Evolutionary conservation across 2,329 filamentous ascomycete species (phyloP).

Genomic region (Pseudocercospora eumusae): DNA sequence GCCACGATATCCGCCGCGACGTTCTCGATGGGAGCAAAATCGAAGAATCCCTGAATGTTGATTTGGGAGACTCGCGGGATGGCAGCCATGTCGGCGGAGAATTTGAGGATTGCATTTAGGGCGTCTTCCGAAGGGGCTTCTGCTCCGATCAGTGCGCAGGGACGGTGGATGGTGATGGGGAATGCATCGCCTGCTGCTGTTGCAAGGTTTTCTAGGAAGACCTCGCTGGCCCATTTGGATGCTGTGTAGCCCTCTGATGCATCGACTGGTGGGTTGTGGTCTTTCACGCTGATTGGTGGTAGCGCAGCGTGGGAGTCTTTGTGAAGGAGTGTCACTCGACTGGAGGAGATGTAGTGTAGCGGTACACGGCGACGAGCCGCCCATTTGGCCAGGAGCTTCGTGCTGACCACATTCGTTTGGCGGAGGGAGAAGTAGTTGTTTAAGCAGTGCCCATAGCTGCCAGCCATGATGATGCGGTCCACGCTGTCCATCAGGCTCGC

Average conservation of each 20-base stretch:
- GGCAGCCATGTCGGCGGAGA: conserved; percentile 18
- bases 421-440: conserved; percentile 35
- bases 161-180: conserved; percentile 24
- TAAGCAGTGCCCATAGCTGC: conserved; percentile 32
- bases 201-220: conserved; percentile 19
- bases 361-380: conserved; percentile 23
- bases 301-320: conserved; percentile 16
- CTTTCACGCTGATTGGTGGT: conserved; percentile 17
- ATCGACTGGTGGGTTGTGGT: conserved; percentile 10
- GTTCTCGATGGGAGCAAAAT: conserved; percentile 21
- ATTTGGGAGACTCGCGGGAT: conserved; percentile 19
- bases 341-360: conserved; percentile 30
- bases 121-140: conserved; percentile 24
- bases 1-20: conserved; percentile 15
- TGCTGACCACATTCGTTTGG: conserved; percentile 31
- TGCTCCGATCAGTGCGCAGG: conserved; percentile 22
- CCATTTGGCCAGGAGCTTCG: conserved; percentile 16
- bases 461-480: conserved; percentile 39
- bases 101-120: conserved; percentile 24
- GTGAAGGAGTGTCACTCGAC: conserved; percentile 22
- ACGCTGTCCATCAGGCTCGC: conserved; percentile 36
- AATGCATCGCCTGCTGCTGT: conserved; percentile 2
- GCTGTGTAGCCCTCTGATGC: conserved; percentile 26
- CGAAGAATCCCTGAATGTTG: conserved; percentile 20
- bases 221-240: conserved; percentile 26